These are phyloP conservation scores for Metarhizium brunneum DNA, from an alignment of 2,329 filamentous ascomycete species.

Conservation along the genomic window DNA sequence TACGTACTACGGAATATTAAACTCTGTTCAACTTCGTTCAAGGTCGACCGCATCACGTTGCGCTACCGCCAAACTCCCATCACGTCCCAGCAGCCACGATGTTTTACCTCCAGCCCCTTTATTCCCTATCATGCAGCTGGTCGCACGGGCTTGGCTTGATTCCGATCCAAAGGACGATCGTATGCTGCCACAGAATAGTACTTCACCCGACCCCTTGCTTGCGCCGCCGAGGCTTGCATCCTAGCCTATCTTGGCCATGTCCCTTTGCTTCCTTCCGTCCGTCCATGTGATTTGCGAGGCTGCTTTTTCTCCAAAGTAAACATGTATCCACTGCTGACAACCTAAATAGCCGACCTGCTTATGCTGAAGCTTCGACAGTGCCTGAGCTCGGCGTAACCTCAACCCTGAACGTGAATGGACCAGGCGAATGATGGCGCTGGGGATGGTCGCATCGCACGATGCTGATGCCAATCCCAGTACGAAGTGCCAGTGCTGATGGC, in stretches of 20 bases:
- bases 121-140: background rate
- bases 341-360: background rate
- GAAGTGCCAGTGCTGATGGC: background rate
- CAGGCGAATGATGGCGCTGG: background rate
- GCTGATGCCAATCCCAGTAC: background rate
- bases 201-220: background rate
- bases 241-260: background rate
- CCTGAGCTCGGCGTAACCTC: background rate
- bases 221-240: background rate
- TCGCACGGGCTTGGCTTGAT: background rate
- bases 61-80: background rate
- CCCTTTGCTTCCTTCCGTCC: background rate
- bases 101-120: background rate
- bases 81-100: background rate
- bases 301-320: background rate
- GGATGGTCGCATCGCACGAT: background rate
- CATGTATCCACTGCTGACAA: background rate
- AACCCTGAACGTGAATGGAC: background rate
- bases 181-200: background rate
- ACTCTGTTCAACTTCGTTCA: conserved; percentile 2
- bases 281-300: background rate
- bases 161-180: background rate
- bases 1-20: background rate
- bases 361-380: background rate
- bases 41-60: background rate